Evolutionary conservation across 805 yeast species (phyloP).

Genomic region (Kuraishia borneana): DNA sequence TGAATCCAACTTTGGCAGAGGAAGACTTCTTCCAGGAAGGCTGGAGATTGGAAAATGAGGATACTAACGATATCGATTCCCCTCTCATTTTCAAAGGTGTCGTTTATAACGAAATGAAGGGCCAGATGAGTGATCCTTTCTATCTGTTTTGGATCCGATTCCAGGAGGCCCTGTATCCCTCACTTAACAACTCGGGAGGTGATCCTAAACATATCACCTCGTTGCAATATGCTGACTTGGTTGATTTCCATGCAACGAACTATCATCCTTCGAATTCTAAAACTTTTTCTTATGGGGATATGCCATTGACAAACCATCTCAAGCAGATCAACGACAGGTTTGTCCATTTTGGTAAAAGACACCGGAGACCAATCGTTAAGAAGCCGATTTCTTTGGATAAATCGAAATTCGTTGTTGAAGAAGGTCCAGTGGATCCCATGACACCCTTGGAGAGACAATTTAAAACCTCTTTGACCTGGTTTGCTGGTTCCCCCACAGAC

Average conservation of each 20-base stretch:
- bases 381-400: slow-evolving; percentile 36
- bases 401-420: slow-evolving; percentile 21
- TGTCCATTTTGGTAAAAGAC: slow-evolving; percentile 40
- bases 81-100: slow-evolving; percentile 84
- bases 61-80: slow-evolving; percentile 40
- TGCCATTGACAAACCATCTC: slow-evolving; percentile 54
- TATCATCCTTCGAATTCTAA: slow-evolving; percentile 89
- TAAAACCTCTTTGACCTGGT: slow-evolving; percentile 84
- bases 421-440: slow-evolving; percentile 81
- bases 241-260: slow-evolving; percentile 60
- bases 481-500: slow-evolving; percentile 63
- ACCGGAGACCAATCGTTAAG: slow-evolving; percentile 17
- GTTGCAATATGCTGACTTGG: slow-evolving; percentile 61
- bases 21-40: slow-evolving; percentile 94
- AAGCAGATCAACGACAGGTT: slow-evolving; percentile 41
- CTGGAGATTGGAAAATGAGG: slow-evolving; percentile 83
- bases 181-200: slow-evolving; percentile 87
- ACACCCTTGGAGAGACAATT: slow-evolving; percentile 55
- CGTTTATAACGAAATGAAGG: slow-evolving; percentile 97
- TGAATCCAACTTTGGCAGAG: slow-evolving; percentile 65
- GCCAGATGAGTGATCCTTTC: slow-evolving; percentile 83
- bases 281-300: slow-evolving; percentile 80
- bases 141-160: slow-evolving; percentile 78
- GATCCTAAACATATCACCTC: slow-evolving; percentile 77
- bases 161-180: slow-evolving; percentile 75